Base-by-base conservation (phyloP, 768 basidiomycete species). In the Boletus sp. region DNA sequence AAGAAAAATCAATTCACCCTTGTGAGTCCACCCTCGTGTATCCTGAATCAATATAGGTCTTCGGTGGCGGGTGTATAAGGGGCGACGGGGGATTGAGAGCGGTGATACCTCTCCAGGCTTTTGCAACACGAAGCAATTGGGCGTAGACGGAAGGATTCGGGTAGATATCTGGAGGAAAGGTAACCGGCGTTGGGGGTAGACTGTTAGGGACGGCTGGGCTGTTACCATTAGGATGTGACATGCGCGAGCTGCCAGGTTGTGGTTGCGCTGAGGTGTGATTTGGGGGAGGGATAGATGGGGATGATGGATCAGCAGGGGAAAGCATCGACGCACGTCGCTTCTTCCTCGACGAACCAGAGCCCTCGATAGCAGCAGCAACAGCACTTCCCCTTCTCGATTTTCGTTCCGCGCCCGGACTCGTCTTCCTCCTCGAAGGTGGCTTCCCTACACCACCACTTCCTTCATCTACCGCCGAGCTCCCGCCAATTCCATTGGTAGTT, bases 41-140 rank as follows among this genome's bases (percentile, higher is more conserved):
- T 27, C 42, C 60, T 48, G 51, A 45, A 33, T 68, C 66, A 29
- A 32, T 33, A 49, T 64, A 69, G 0, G 61, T 59, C 42, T 35
- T 70, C 43, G 65, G 65, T 34, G 69, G 68, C 1, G 56, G 57
- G 10, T 54, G 42, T 8, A 40, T 14, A 32, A 60, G 50, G 5
- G 65, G 57, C 10, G 57, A 61, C 1, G 67, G 64, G 4, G 70
- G 63, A 23, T 70, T 70, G 56, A 83, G 70, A 7, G 85, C 86
- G n/a, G 82, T 79, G 30, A 88, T 72, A 2, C 88, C 87, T 9
- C 87, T 73, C 87, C 86, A 90, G 17, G 77, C 71, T 21, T 79
- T 75, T 11, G 87, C 85, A 17, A 82, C 79, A n/a, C 74, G 72
- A n/a, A 78, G 75, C 2, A 88, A 76, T 37, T 74, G 78, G 34